Base-by-base conservation (phyloP, 352 stramenopile species). In the Globisporangium spinosum region DNA sequence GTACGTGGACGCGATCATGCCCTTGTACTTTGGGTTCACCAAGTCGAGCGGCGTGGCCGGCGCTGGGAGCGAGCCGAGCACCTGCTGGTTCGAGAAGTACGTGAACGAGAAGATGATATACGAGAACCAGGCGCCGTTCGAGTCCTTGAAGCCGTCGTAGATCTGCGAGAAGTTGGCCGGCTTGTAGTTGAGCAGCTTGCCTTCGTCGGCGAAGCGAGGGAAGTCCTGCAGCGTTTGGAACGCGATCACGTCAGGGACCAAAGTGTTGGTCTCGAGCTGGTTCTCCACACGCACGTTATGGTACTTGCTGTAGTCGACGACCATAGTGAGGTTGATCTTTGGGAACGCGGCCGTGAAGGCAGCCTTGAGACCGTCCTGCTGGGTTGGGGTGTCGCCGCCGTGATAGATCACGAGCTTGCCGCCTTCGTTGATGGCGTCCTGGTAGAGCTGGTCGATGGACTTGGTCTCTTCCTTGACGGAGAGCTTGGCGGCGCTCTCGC, bases 221-320 rank as follows among this genome's bases (percentile, higher is more conserved):
- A 77, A 88, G 73, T 88, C 70, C 65, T 88, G 75, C 34, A 88
- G 71, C 49, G 79, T 88, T 70, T 84, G 79, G 17, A 88, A 66
- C 45, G 76, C 72, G 17, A 77, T 63, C 45, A 84, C 68, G 65
- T 83, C 77, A 0, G 75, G 72, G 43, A 85, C 78, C 43, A 86
- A 68, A 65, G 49, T 32, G 49, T 57, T 57, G 9, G 49, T 57
- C 49, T 34, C 49, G 9, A 57, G 49, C 9, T 57, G 49, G 49
- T 57, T 57, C 75, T 93, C 78, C 27, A 86, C 77, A 22, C 82
- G 85, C 43, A 79, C 85, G 61, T 85, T 61, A 65, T 87, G 74
- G 65, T 77, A 83, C 72, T 85, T 85, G 74, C 64, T 75, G 74
- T 89, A 83, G 70, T 85, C 80, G 17, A 83, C 71, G 65, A 85